Percentiles rank a stretch among this genome's conserved stretches.
These are phyloP conservation scores for Nannochloris sp. DNA, from an alignment of 139 green algal species.

Conservation along the genomic window DNA sequence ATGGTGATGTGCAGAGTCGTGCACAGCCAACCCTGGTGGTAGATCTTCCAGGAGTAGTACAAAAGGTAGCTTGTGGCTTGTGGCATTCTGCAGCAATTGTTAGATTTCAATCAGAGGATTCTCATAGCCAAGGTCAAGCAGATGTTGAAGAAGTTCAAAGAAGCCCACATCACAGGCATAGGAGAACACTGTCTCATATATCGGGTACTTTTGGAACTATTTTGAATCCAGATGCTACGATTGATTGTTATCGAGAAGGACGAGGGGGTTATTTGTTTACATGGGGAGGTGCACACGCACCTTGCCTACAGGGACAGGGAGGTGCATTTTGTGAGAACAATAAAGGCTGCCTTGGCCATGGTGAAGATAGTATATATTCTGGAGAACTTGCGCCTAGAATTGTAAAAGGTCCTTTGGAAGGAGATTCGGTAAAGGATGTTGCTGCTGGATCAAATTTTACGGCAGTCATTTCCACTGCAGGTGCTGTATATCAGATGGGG, in stretches of 20 bases:
- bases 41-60: conserved; percentile 34
- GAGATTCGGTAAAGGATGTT: conserved; percentile 37
- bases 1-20: conserved; percentile 39
- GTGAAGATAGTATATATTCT: conserved; percentile 31
- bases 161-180: not conserved
- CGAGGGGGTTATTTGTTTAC: conserved; percentile 55
- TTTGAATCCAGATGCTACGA: not conserved
- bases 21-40: conserved; percentile 33
- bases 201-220: conserved; percentile 2
- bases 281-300: conserved; percentile 57
- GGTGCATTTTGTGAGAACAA: conserved; percentile 29
- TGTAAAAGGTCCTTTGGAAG: conserved; percentile 21
- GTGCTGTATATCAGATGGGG: conserved; percentile 70
- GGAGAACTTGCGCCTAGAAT: conserved; percentile 45
- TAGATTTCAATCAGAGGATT: not conserved
- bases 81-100: conserved; percentile 85
- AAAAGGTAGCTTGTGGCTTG: conserved; percentile 69
- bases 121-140: not conserved
- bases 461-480: conserved; percentile 53
- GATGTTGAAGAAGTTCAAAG: not conserved
- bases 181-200: not conserved
- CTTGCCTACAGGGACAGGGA: conserved; percentile 6
- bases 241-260: conserved; percentile 18
- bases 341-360: conserved; percentile 65
- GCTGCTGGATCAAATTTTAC: conserved; percentile 71